These are phyloP conservation scores for Ilex aquifolium DNA, from an alignment of 257 asterid genomes.

Conservation along the genomic window DNA sequence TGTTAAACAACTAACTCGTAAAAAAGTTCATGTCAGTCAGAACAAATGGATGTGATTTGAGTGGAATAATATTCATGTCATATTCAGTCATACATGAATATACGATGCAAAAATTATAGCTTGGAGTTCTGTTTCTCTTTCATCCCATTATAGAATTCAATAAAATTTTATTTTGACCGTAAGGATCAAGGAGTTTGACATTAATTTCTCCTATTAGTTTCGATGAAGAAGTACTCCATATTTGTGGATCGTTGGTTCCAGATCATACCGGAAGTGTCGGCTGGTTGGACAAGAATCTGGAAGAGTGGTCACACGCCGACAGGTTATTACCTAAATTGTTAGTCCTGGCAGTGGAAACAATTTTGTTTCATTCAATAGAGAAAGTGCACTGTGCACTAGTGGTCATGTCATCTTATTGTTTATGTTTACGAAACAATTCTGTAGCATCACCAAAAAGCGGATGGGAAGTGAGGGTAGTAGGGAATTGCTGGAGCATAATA, in stretches of 20 bases:
- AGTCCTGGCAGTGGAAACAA: not conserved
- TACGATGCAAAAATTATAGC: not conserved
- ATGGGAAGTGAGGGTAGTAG: slow-evolving; percentile 15
- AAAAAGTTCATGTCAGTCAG: too few species aligned
- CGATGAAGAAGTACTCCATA: slow-evolving; percentile 70
- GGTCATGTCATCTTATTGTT: not conserved
- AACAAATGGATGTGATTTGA: not conserved
- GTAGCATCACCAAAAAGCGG: slow-evolving; percentile 39
- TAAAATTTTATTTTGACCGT: too few species aligned
- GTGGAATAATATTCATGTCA: not conserved
- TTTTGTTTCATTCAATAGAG: too few species aligned
- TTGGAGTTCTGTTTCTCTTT: not conserved
- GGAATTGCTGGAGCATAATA: slow-evolving; percentile 16
- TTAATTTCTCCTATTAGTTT: slow-evolving; percentile 36
- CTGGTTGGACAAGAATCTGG: slow-evolving; percentile 63
- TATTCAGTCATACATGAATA: not conserved
- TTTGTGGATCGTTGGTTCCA: slow-evolving; percentile 57
- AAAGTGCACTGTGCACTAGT: not conserved
- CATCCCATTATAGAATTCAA: not conserved
- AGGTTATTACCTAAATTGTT: slow-evolving; percentile 32
- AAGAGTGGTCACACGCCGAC: slow-evolving; percentile 48
- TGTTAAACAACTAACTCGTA: too few species aligned
- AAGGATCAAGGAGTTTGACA: not conserved
- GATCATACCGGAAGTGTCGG: slow-evolving; percentile 52
- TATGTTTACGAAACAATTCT: slow-evolving; percentile 6